A percentile compares a stretch with the other conserved stretches of the same genome.
phyloP scores from a whole-genome alignment of 805 yeast species.

The Sporopachydermia quercuum region DNA sequence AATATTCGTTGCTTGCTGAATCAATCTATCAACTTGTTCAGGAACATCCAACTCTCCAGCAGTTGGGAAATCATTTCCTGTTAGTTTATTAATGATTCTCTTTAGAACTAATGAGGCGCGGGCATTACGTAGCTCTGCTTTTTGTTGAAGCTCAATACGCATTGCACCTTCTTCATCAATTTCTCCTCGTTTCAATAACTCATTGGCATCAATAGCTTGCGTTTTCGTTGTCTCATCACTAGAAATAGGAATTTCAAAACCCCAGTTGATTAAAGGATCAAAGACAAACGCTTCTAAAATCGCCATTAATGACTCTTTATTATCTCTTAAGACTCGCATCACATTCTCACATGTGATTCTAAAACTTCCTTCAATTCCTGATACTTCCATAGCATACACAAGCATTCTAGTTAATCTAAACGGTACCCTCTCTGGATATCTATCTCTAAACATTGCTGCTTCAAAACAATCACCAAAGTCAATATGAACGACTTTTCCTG shows the following conservation, averaged over 20 bases:
- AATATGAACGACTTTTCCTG: constrained; percentile 93
- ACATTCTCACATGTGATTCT: constrained; percentile 95
- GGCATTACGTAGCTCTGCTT: constrained; percentile 63
- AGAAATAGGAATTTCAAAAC: constrained; percentile 81
- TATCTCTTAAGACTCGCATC: constrained; percentile 85
- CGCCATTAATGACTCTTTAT: constrained; percentile 94
- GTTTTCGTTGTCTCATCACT: constrained; percentile 12
- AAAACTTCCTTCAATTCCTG: constrained; percentile 96
- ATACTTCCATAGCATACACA: constrained; percentile 96
- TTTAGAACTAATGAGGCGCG: constrained; percentile 82
- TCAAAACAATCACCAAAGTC: constrained; percentile 99
- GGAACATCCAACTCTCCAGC: constrained; percentile 61
- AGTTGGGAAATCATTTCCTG: constrained; percentile 84
- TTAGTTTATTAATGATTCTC: constrained; percentile 81
- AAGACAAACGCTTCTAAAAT: constrained; percentile 95
- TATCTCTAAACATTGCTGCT: constrained; percentile 91
- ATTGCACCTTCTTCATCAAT: constrained; percentile 68
- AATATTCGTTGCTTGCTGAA: constrained; percentile 91
- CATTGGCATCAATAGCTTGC: constrained; percentile 44
- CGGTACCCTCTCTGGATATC: constrained; percentile 97
- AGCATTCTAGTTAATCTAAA: constrained; percentile 94
- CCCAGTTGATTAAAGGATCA: constrained; percentile 98
- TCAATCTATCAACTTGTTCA: constrained; percentile 82
- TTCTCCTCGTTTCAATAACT: constrained; percentile 53
- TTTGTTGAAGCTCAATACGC: constrained; percentile 53